Base-by-base conservation (phyloP, 208 protist species). In the Trypanosoma caninum region DNA sequence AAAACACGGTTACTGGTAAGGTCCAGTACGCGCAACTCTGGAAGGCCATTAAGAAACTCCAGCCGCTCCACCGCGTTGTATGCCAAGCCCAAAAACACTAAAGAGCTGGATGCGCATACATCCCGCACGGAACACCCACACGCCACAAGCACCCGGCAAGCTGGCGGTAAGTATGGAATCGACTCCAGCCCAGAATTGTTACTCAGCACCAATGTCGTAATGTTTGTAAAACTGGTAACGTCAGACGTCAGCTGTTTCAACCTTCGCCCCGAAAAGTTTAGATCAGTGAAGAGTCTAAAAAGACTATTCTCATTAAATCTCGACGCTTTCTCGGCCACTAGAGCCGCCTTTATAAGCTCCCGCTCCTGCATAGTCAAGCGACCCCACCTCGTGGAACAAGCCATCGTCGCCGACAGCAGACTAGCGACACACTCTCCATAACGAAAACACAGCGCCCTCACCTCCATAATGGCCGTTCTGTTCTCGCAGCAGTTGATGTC, bases 1-100 rank as follows among this genome's bases (percentile, higher is more conserved):
- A 47, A 59, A 3, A 95, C 27, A 51, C 61, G 47, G 58, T 95
- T 95, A 69, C 73, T 69, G 5, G 77, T 76, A 41, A 90, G 65
- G 55, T 95, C 79, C 14, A 95, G 59, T 28, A 90, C 65, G 28
- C 72, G 65, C 42, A 94, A 60, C 11, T 69, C 70, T 2, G 88
- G 84, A 0, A 91, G 51, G 11, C 68, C 58, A 3, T 33, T 2
- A 13, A 87, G 16, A 50, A 94, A 94, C 16, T 54, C 28, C 8
- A 92, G 22, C 14, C 53, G 23, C 2, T 54, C 52, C 18, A 94
- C 57, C 11, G 38, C 23, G 61, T 94, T 94, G 68, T 77, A 88
- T 20, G 84, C 55, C 5, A 92, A 69, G 8, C 78, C 80, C 7
- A 94, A 48, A 62, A 63, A 52, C 4, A 76, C 69, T 7, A 72